A percentile compares a stretch with the other conserved stretches of the same genome.
phyloP scores from a whole-genome alignment of 2,329 filamentous ascomycete species.

The Aspergillus niger region DNA sequence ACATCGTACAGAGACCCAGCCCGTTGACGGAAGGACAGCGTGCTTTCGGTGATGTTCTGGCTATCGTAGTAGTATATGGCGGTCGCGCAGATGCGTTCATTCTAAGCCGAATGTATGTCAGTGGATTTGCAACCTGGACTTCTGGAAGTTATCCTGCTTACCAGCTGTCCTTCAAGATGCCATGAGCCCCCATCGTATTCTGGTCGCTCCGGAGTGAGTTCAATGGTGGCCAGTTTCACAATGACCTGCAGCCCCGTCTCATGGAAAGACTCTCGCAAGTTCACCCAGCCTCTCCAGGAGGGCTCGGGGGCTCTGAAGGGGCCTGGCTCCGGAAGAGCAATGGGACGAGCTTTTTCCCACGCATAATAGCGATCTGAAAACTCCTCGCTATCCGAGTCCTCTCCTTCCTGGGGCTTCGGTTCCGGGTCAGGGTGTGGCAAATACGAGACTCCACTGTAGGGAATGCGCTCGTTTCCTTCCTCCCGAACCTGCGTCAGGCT shows the following conservation, averaged over 20 bases:
- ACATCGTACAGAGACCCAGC: neutral
- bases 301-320: constrained; percentile 12
- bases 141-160: constrained; percentile 1
- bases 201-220: constrained; percentile 61
- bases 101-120: constrained; percentile 33
- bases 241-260: constrained; percentile 48
- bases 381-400: constrained; percentile 7
- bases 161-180: constrained; percentile 49
- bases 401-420: constrained; percentile 4
- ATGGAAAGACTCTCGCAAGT: constrained; percentile 31
- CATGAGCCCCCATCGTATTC: constrained; percentile 49
- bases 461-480: constrained; percentile 6
- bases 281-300: neutral
- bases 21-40: constrained; percentile 53
- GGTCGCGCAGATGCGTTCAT: constrained; percentile 65
- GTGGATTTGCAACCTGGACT: neutral
- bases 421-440: neutral
- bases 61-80: constrained; percentile 66
- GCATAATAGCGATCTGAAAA: neutral
- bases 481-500: constrained; percentile 13
- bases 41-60: constrained; percentile 60
- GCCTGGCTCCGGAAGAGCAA: constrained; percentile 6
- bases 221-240: constrained; percentile 64
- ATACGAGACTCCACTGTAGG: constrained; percentile 10
- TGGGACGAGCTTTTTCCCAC: constrained; percentile 8